Conservation (phyloP, 352 stramenopile genomes). For the Phytophthora ramorum region DNA sequence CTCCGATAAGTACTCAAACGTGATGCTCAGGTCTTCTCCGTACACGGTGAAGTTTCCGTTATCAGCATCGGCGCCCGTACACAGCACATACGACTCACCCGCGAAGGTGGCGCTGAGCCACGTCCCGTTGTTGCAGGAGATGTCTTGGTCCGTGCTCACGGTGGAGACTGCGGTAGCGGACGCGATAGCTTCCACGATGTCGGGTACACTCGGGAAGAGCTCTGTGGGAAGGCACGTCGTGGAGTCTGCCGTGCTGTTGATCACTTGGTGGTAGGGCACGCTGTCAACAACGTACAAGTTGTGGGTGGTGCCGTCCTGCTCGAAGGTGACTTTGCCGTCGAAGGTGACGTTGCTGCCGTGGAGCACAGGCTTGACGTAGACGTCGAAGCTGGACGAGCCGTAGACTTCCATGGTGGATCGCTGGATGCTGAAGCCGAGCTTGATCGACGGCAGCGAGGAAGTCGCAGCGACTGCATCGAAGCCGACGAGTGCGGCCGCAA, state of each 20-base stretch:
- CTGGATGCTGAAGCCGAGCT: constrained; percentile 55
- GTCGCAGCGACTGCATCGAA: constrained; percentile 21
- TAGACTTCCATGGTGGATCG: constrained; percentile 61
- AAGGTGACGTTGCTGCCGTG: constrained; percentile 40
- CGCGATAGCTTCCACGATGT: constrained; percentile 43
- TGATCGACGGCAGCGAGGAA: constrained; percentile 39
- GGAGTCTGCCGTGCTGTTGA: constrained; percentile 21
- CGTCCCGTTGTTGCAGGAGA: constrained; percentile 46
- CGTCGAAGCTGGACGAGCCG: constrained; percentile 46
- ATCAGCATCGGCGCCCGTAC: constrained; percentile 26
- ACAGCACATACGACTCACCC: constrained; percentile 57
- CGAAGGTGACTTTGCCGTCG: constrained; percentile 47
- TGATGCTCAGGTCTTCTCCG: constrained; percentile 50
- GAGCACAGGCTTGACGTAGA: constrained; percentile 50
- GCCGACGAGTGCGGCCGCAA: neutral
- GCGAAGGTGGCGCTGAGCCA: constrained; percentile 53
- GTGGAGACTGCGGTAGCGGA: constrained; percentile 38
- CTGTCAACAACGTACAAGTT: constrained; percentile 53
- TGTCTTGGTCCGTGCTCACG: constrained; percentile 46
- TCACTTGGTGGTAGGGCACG: constrained; percentile 39
- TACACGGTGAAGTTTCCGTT: constrained; percentile 46
- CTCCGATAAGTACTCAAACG: constrained; percentile 36
- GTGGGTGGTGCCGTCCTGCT: constrained; percentile 43
- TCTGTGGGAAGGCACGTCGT: constrained; percentile 37
- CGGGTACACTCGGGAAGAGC: constrained; percentile 36